Evolutionary conservation across 2,329 filamentous ascomycete genomes (phyloP).

Genomic region (Monilinia laxa): DNA sequence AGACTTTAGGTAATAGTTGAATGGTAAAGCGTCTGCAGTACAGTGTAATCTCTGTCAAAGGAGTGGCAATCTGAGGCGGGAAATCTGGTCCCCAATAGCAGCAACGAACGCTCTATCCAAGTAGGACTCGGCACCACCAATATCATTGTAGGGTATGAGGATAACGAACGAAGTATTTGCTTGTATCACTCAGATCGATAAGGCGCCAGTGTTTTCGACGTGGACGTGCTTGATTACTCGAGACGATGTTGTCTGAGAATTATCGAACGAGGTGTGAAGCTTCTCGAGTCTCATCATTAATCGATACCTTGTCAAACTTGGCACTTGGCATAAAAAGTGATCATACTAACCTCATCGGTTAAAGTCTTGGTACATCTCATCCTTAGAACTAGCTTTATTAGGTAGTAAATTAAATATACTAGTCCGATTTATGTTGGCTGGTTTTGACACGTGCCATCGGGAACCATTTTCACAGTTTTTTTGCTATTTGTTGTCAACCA

Average conservation of each 20-base stretch:
- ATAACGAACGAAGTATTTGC: neutral
- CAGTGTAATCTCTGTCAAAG: neutral
- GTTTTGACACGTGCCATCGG: neutral
- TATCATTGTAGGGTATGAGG: neutral
- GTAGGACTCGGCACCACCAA: neutral
- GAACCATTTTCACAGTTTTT: too few relatives aligned
- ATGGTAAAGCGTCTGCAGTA: neutral
- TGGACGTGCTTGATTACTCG: neutral
- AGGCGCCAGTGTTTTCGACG: slow-evolving; percentile 1
- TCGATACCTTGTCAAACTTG: slow-evolving; percentile 8
- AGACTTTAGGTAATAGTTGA: neutral
- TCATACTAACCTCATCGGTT: neutral
- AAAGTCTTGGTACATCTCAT: neutral
- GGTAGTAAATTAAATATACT: neutral
- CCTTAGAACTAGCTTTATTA: neutral
- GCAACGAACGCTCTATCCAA: neutral
- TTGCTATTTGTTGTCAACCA: neutral
- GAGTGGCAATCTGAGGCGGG: neutral
- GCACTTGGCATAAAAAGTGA: neutral
- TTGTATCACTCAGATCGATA: neutral
- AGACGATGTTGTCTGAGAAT: slow-evolving; percentile 18
- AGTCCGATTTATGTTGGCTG: neutral
- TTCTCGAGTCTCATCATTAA: slow-evolving; percentile 20
- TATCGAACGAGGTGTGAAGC: slow-evolving; percentile 22
- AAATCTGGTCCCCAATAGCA: neutral